phyloP scores from a whole-genome alignment of 495 filamentous ascomycete species.

The Bacidia rubella region DNA sequence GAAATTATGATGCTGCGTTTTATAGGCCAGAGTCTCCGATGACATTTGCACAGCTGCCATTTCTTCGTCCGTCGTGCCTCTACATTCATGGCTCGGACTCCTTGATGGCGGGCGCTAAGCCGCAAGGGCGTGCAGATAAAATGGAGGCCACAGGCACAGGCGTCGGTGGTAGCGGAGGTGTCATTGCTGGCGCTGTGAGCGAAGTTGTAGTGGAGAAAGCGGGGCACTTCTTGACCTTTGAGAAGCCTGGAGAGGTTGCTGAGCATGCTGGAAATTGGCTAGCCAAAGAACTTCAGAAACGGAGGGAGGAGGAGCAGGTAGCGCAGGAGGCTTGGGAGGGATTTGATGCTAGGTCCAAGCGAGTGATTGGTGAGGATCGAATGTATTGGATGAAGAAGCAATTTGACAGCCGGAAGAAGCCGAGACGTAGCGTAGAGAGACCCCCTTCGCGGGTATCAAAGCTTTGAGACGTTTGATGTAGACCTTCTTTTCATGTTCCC shows the following conservation, averaged over 20 bases:
- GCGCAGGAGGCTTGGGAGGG: background rate
- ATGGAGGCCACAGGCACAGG: constrained; percentile 33
- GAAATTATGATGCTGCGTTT: constrained; percentile 40
- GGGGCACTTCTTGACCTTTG: constrained; percentile 80
- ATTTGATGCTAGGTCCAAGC: background rate
- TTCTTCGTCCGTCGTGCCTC: constrained; percentile 63
- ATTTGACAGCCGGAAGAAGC: background rate
- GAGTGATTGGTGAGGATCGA: background rate
- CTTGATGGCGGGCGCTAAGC: constrained; percentile 36
- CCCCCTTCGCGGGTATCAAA: background rate
- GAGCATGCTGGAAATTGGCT: constrained; percentile 50
- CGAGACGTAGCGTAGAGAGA: background rate
- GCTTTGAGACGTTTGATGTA: background rate
- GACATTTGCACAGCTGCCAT: constrained; percentile 50
- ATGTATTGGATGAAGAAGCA: background rate
- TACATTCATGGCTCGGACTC: constrained; percentile 67
- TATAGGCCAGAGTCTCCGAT: constrained; percentile 58
- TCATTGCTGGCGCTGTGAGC: constrained; percentile 50
- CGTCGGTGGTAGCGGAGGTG: constrained; percentile 37
- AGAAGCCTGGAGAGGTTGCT: constrained; percentile 53
- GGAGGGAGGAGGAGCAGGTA: constrained; percentile 36
- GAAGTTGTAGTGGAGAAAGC: constrained; percentile 49
- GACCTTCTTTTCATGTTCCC: too few species aligned
- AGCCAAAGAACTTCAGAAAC: constrained; percentile 44
- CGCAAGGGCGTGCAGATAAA: constrained; percentile 33